Evolutionary conservation across 805 yeast genomes (phyloP).

Genomic region (Maudiozyma bulderi): DNA sequence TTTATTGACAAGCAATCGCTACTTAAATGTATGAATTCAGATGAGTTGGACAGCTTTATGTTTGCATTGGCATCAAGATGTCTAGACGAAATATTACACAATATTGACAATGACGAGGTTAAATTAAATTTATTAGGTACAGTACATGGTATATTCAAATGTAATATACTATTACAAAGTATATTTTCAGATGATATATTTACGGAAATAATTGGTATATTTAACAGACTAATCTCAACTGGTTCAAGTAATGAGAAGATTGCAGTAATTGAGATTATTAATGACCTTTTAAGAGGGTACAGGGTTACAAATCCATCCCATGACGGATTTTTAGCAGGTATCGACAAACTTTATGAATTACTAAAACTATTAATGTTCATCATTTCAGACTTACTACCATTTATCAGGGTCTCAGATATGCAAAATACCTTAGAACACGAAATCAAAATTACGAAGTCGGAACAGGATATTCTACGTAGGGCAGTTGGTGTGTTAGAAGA

Average conservation of each 20-base stretch:
- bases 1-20: slow-evolving; percentile 41
- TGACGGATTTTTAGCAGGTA: slow-evolving; percentile 42
- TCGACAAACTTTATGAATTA: slow-evolving; percentile 76
- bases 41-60: slow-evolving; percentile 56
- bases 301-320: slow-evolving; percentile 17
- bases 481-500: slow-evolving; percentile 45
- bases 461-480: slow-evolving; percentile 38
- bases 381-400: slow-evolving; percentile 50
- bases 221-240: slow-evolving; percentile 61
- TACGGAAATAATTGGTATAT: slow-evolving; percentile 62
- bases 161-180: slow-evolving; percentile 46
- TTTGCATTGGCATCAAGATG: slow-evolving; percentile 79
- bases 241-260: slow-evolving; percentile 42
- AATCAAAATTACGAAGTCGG: slow-evolving; percentile 14
- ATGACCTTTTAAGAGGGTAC: slow-evolving; percentile 42
- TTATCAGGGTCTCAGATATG: slow-evolving; percentile 37
- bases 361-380: slow-evolving; percentile 60
- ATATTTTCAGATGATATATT: slow-evolving; percentile 61
- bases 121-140: slow-evolving; percentile 37
- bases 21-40: slow-evolving; percentile 37
- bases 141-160: slow-evolving; percentile 46
- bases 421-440: slow-evolving; percentile 1
- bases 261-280: slow-evolving; percentile 45
- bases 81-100: slow-evolving; percentile 56
- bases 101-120: slow-evolving; percentile 17